Conservation (phyloP, 345 rosid species). For the Kernera saxatilis region DNA sequence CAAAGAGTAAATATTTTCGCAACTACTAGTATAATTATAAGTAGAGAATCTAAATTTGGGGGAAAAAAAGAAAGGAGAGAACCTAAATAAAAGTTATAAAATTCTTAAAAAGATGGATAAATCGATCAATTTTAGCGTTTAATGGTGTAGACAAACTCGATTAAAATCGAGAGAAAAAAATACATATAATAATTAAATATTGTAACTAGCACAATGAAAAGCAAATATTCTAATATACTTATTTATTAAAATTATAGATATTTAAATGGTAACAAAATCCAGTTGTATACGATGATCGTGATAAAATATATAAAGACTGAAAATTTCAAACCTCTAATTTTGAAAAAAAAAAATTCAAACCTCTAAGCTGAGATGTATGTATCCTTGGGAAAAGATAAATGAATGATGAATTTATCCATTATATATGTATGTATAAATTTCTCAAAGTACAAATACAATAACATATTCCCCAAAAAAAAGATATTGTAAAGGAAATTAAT, state of each 20-base stretch:
- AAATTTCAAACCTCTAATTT: not conserved
- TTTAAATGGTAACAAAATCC: not conserved
- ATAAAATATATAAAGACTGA: not conserved
- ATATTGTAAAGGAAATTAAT: no score
- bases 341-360: no score
- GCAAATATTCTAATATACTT: not conserved
- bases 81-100: not conserved
- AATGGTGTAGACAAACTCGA: not conserved
- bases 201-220: not conserved
- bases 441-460: conserved; percentile 12
- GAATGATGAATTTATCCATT: not conserved
- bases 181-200: not conserved
- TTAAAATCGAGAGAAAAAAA: not conserved
- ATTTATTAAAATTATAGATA: not conserved
- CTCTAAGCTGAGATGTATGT: not conserved
- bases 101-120: not conserved
- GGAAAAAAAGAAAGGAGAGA: not conserved
- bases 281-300: not conserved
- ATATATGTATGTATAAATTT: conserved; percentile 10
- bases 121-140: not conserved
- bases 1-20: not conserved
- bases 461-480: not conserved
- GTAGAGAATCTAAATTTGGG: not conserved
- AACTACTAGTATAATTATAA: not conserved
- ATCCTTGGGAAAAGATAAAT: not conserved